Conservation (phyloP, 208 protist genomes). For the Acanthamoeba divionensis region DNA sequence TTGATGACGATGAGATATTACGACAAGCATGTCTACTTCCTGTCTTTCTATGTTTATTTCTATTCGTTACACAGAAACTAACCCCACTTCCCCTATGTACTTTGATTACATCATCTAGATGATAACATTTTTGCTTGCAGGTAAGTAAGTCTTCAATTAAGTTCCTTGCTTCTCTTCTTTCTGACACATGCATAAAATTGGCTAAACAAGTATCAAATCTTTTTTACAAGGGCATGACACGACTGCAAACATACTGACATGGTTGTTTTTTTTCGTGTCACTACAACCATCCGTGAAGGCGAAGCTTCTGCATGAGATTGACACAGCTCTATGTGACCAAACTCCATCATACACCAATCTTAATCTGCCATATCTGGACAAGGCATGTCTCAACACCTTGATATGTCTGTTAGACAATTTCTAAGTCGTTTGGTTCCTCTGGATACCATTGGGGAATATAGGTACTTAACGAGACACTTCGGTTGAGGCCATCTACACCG, state of each 20-base stretch:
- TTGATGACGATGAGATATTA: neutral
- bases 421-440: neutral
- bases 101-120: neutral
- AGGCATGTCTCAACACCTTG: neutral
- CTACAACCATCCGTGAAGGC: neutral
- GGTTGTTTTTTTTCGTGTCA: conserved; percentile 32
- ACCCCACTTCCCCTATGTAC: neutral
- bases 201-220: neutral
- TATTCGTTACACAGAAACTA: neutral
- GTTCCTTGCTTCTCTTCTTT: neutral
- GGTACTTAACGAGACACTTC: conserved; percentile 4
- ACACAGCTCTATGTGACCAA: neutral
- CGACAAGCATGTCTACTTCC: neutral
- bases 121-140: neutral
- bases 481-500: neutral
- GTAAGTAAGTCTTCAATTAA: neutral
- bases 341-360: neutral
- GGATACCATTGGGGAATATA: too few species aligned
- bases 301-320: neutral
- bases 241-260: neutral
- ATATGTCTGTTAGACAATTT: neutral
- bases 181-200: neutral
- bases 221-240: neutral
- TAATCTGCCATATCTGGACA: neutral
- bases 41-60: neutral